Percentiles rank a stretch among this genome's conserved stretches.
These are phyloP conservation scores for Leishmania tropica DNA, from an alignment of 208 protist species.

Conservation along the genomic window DNA sequence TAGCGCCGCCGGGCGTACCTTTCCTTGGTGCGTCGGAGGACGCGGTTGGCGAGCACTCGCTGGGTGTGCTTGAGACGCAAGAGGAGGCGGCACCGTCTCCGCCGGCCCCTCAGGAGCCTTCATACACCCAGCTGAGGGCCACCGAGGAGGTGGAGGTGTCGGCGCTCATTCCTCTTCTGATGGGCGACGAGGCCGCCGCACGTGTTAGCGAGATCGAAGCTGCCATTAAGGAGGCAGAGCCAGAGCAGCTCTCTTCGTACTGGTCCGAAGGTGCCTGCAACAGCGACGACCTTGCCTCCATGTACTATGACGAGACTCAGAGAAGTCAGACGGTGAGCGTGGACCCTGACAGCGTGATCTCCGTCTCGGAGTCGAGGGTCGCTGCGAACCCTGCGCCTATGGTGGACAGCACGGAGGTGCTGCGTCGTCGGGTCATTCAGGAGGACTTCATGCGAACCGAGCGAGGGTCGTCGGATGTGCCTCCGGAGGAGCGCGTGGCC, in stretches of 20 bases:
- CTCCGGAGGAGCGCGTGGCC: slow-evolving; percentile 22
- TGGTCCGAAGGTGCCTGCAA: not conserved
- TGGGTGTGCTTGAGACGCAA: not conserved
- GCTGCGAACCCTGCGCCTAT: not conserved
- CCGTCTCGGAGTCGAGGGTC: not conserved
- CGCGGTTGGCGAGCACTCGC: not conserved
- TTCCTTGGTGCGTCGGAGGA: not conserved
- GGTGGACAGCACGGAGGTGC: slow-evolving; percentile 16
- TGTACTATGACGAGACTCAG: not conserved
- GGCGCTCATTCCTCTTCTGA: slow-evolving; percentile 3
- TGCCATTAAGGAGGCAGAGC: not conserved
- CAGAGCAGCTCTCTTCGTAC: slow-evolving; percentile 2
- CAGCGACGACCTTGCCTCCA: slow-evolving; percentile 9
- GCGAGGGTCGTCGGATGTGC: slow-evolving; percentile 14
- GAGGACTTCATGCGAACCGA: slow-evolving; percentile 22
- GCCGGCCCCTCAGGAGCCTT: not conserved
- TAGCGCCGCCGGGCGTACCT: not conserved
- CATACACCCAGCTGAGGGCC: not conserved
- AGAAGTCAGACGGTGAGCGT: slow-evolving; percentile 16
- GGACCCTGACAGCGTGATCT: slow-evolving; percentile 2
- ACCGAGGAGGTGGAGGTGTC: slow-evolving; percentile 1
- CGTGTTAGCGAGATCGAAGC: not conserved
- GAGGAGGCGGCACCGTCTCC: not conserved
- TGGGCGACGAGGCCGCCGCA: not conserved
- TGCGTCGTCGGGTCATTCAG: slow-evolving; percentile 27